Evolutionary conservation across 768 basidiomycete genomes (phyloP), one percentile per base, ranked within the genome.

Genomic region (Panaeolus cyanescens): DNA sequence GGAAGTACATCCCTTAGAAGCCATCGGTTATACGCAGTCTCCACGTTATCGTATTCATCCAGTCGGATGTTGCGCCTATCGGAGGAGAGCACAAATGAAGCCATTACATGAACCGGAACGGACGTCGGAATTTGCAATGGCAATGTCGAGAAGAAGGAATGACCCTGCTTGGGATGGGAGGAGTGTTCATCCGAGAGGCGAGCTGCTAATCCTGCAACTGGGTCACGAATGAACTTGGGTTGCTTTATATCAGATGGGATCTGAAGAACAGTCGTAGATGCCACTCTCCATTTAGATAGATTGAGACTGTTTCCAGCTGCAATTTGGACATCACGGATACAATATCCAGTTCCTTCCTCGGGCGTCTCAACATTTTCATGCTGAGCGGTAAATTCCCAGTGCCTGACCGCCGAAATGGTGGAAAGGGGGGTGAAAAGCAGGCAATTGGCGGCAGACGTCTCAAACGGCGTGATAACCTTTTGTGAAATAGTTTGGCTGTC

Each of bases 31-130:
- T 80, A 82, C 12, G 60, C 58, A 5, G 79, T 73, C 56, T 79
- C 79, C 1, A 64, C 50, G 30, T 68, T 71, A 31, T 64, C 66
- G 31, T 72, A 72, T 3, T 70, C 72, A 63, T 83, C 81, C 45
- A 79, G 72, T 6, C 79, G 75, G 33, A 82, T 77, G 28, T 74
- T 72, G 33, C 83, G 67, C 33, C 83, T 68, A 64, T 85, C 83
- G 2, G 79, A 74, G 0, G 83, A 75, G 4, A 84, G 67, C 39
- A 80, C 74, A 62, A 83, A 84, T 0, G 81, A 77, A 0, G 79
- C 82, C 55, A 75, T 77, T 8, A 84, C 66, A 61, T 85, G 83
- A 1, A 80, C 73, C 0, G 83, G 82, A 0, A 85, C 69, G 3
- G 74, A 66, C 3, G 74, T 80, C 3, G 65, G 22, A 4, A 77